Percentiles rank a stretch among this genome's conserved stretches.
Evolutionary conservation across 805 yeast species (phyloP).

Genomic region (Saccharomycopsis microspora): DNA sequence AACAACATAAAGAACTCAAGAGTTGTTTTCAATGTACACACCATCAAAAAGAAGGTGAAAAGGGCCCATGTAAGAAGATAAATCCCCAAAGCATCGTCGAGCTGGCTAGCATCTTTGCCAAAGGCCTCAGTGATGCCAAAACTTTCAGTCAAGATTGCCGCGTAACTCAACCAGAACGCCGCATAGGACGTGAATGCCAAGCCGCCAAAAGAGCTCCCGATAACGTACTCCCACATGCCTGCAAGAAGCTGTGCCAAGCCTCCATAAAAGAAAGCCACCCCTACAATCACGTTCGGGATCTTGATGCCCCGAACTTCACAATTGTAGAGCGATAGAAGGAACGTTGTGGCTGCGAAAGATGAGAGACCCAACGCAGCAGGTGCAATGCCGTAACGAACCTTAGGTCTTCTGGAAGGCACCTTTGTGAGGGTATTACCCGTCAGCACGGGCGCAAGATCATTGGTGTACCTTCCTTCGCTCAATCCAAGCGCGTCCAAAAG

Average conservation of each 20-base stretch:
- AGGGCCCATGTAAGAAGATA: constrained; percentile 38
- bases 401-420: constrained; percentile 1
- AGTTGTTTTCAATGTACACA: constrained; percentile 52
- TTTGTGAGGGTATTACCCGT: not conserved
- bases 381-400: constrained; percentile 35
- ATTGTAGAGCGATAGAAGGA: constrained; percentile 43
- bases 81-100: constrained; percentile 34
- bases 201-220: constrained; percentile 59
- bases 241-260: constrained; percentile 51
- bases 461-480: constrained; percentile 10
- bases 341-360: constrained; percentile 52
- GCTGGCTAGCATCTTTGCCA: constrained; percentile 25
- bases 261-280: constrained; percentile 53
- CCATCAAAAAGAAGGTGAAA: constrained; percentile 31
- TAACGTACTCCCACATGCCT: constrained; percentile 59
- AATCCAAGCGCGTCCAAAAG: constrained; percentile 46
- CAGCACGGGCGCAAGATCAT: not conserved
- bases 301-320: constrained; percentile 47
- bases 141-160: constrained; percentile 39
- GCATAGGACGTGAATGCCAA: constrained; percentile 34
- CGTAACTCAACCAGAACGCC: constrained; percentile 58
- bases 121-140: constrained; percentile 38
- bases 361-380: constrained; percentile 52
- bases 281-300: constrained; percentile 43
- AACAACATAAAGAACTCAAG: constrained; percentile 49